Conservation (phyloP, 139 green algal genomes). For the Chlorella sp. region DNA sequence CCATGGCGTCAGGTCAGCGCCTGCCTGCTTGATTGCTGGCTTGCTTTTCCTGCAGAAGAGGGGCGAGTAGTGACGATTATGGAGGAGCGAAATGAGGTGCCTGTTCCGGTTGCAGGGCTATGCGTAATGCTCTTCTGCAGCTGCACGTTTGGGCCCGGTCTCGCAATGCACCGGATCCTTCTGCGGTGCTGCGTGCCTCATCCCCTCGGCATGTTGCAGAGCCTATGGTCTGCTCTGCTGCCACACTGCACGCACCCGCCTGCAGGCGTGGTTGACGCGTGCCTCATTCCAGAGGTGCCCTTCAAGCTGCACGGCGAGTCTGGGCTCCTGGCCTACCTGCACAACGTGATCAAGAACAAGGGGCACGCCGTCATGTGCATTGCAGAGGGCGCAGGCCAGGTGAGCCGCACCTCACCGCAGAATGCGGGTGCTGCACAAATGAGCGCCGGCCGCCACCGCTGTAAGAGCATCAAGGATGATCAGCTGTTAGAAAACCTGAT, state of each 20-base stretch:
- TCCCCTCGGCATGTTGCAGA: slow-evolving; percentile 91
- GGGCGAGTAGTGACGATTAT: too few relatives aligned
- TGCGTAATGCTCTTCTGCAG: too few relatives aligned
- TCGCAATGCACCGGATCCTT: too few relatives aligned
- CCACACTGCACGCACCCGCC: too few relatives aligned
- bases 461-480: neutral
- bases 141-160: too few relatives aligned
- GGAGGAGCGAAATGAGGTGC: too few relatives aligned
- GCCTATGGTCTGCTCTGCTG: too few relatives aligned
- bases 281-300: slow-evolving; percentile 90
- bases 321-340: slow-evolving; percentile 34
- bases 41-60: too few relatives aligned
- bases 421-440: too few relatives aligned
- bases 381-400: slow-evolving; percentile 60
- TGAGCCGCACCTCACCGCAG: slow-evolving; percentile 42
- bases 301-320: slow-evolving; percentile 45
- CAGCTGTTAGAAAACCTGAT: too few relatives aligned
- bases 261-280: slow-evolving; percentile 78
- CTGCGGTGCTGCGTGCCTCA: slow-evolving; percentile 90
- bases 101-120: too few relatives aligned
- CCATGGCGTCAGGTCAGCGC: slow-evolving; percentile 84
- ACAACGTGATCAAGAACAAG: slow-evolving; percentile 69
- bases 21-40: too few relatives aligned
- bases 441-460: neutral
- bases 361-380: slow-evolving; percentile 69